Base-by-base conservation (phyloP, 1,284 basidiomycete species). In the Naganishia liquefaciens region DNA sequence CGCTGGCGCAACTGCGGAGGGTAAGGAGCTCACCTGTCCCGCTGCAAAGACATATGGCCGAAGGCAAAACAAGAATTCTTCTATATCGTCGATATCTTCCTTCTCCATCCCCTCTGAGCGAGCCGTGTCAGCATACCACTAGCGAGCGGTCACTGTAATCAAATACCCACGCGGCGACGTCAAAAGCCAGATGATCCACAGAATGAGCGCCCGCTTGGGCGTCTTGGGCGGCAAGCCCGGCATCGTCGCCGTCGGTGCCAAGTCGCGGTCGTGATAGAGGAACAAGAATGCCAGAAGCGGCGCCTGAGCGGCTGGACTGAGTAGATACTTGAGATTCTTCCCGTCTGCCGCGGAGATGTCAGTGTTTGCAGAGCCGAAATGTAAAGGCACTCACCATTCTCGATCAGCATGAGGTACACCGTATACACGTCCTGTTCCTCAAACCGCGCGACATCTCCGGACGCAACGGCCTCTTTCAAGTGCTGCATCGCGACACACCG, bases 381-480 rank as follows among this genome's bases (percentile, higher is more conserved):
- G 27, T 21, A 17, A 1, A 23, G 5, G 9, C 10, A 73, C 77
- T 58, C 40, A 77, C 78, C 78, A 79, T 89, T 87, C 72, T 91
- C 89, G 7, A 85, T 77, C 70, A 88, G 74, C 83, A 91, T 85
- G 58, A 88, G 72, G 68, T 85, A 87, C 0, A 83, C 80, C 0
- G 79, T 79, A 80, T 84, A 85, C 11, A 89, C 76, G 49, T 87
- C 77, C 13, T 72, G 68, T 7, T 74, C 74, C 11, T 44, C 54
- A 13, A 74, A 65, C n/a, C 63, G 65, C n/a, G 52, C 54, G 11
- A 71, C 66, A 64, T 77, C 70, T 2, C 67, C 64, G 6, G 44
- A 27, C n/a, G 54, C 44, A 17, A 76, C 68, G 68, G 71, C 72
- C 42, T 46, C 39, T 37, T 43, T 62, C 51, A 79, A 60, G 23